Percentiles rank a stretch among this genome's conserved stretches.
Evolutionary conservation across 768 basidiomycete genomes (phyloP).

Genomic region (Cystofilobasidium bisporidii): DNA sequence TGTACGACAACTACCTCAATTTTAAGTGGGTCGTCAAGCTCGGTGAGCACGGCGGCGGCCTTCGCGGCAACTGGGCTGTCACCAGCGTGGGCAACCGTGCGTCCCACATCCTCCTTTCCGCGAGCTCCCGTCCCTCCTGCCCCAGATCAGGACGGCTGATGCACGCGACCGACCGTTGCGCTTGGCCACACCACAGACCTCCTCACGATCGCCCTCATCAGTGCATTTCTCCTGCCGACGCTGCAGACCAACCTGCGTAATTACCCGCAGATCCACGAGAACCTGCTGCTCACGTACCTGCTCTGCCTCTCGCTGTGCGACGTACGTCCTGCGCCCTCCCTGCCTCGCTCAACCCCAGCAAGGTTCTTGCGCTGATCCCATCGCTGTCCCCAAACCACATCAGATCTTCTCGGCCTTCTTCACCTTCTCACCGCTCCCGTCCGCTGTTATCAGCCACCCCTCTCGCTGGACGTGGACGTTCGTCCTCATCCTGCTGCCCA

Average conservation of each 20-base stretch:
- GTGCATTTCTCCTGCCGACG: constrained; percentile 33
- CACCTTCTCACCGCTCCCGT: constrained; percentile 35
- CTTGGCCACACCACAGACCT: constrained; percentile 31
- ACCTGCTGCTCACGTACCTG: constrained; percentile 35
- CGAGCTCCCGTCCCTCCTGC: too few relatives aligned
- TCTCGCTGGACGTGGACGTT: constrained; percentile 34
- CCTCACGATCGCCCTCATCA: constrained; percentile 37
- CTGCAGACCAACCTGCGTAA: constrained; percentile 29
- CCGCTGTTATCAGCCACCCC: constrained; percentile 29
- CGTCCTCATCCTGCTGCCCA: constrained; percentile 23
- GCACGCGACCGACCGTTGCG: too few relatives aligned
- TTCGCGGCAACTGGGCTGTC: constrained; percentile 33
- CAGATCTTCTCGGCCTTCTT: not conserved
- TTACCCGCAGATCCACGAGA: constrained; percentile 31
- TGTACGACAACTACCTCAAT: constrained; percentile 30
- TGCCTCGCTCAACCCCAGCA: not conserved
- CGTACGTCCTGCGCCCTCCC: constrained; percentile 26
- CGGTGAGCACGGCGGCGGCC: constrained; percentile 31
- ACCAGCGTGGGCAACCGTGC: constrained; percentile 36
- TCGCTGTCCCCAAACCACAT: constrained; percentile 27
- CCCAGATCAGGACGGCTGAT: too few relatives aligned
- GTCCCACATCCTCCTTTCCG: constrained; percentile 14
- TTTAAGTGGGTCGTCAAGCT: constrained; percentile 30
- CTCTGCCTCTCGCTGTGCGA: constrained; percentile 38
- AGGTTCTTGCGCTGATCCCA: constrained; percentile 29